A percentile compares a stretch with the other conserved stretches of the same genome.
Conservation (phyloP, 2,329 filamentous ascomycete genomes). For the Capronia americana region DNA sequence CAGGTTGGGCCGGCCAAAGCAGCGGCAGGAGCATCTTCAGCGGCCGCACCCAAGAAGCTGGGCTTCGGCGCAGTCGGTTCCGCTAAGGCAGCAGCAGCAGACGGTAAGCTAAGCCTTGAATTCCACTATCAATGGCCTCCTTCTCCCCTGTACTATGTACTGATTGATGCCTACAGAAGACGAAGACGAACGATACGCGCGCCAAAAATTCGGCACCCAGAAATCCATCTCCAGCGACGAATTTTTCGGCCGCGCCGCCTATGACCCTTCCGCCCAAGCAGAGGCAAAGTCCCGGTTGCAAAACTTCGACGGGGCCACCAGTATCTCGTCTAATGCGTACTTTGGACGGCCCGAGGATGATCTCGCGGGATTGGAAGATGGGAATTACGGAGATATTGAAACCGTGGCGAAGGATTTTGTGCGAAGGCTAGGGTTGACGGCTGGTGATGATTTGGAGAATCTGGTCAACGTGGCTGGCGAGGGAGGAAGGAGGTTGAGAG, state of each 20-base stretch:
- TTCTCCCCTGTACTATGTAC: conserved; percentile 49
- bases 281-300: conserved; percentile 88
- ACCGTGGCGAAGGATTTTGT: conserved; percentile 95
- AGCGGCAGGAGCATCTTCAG: conserved; percentile 51
- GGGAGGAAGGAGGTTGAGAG: conserved; percentile 82
- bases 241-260: conserved; percentile 91
- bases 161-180: conserved; percentile 52
- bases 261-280: conserved; percentile 77
- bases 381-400: conserved; percentile 82
- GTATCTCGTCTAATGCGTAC: conserved; percentile 97
- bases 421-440: conserved; percentile 91
- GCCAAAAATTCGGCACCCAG: conserved; percentile 85
- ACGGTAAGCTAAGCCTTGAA: conserved; percentile 61
- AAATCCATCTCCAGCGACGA: conserved; percentile 98
- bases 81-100: conserved; percentile 69
- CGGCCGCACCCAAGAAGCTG: conserved; percentile 69
- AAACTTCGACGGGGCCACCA: conserved; percentile 88
- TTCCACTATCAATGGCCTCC: background rate
- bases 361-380: conserved; percentile 65
- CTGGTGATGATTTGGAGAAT: conserved; percentile 94
- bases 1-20: conserved; percentile 68
- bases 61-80: conserved; percentile 87
- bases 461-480: conserved; percentile 82
- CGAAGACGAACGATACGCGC: conserved; percentile 82
- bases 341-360: conserved; percentile 93